Base-by-base conservation (phyloP, 805 yeast species). In the Candida coquimbonensis region DNA sequence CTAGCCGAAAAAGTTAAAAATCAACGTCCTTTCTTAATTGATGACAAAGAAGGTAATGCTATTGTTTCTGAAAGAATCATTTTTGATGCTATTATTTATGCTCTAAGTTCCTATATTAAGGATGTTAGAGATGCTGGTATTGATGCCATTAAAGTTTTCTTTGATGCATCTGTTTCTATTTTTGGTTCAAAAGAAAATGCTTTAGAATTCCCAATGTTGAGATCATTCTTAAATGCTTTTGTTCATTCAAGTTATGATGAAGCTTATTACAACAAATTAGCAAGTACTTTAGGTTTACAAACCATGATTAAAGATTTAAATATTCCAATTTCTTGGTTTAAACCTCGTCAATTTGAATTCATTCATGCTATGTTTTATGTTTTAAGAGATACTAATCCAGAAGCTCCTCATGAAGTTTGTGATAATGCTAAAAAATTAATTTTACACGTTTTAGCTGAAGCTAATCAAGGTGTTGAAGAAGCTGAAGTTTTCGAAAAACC, bases 181-280 rank as follows among this genome's bases (percentile, higher is more conserved):
- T 87, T 88, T 64, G 95, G 91, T 0, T 66, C 74, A 0, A 71
- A 72, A 1, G 85, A 80, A 17, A 75, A 78, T 39, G 83, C 87
- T 1, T 71, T 83, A 48, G 75, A 78, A 44, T 84, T 87, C 45
- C 87, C 96, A 1, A 73, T 89, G 34, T 75, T 89, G 52, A 76
- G 93, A 48, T 74, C 83, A 7, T 69, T 91, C 70, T 81, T 87
- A 53, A 82, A 87, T 42, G 83, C 82, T 44, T 84, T 95, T 56
- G 81, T 93, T 38, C 99, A 95, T 59, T 77, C 87, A 39, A 90
- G 98, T 65, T 93, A 86, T 60, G 95, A 87, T 50, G 96, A 87
- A 62, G 83, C 80, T 33, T 91, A 86, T 65, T 87, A 85, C 61
- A 75, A 81, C 32, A 93, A 93, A 54, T 72, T 87, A 9, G 97